Evolutionary conservation across 2,329 filamentous ascomycete species (phyloP), one percentile per base, ranked within the genome.

Genomic region (Didymellaceae sp.): DNA sequence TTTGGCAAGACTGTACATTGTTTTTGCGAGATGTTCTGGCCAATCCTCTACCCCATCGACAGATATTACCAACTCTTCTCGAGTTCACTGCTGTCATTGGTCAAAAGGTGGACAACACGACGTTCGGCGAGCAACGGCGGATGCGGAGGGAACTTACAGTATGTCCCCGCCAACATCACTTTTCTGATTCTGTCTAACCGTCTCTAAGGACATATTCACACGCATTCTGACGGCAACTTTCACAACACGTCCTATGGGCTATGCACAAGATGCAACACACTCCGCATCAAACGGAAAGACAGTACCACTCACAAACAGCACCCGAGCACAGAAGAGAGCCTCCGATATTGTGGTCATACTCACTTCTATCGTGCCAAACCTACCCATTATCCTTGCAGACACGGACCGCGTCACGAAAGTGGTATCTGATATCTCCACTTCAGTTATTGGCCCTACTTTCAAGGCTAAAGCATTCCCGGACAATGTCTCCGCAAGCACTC

Each of bases 61-160:
- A 97, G 67, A 93, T 92, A 6, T 75, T 99, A 30, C 90, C 94
- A 6, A 86, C 87, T 42, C 77, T 99, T 34, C 78, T 99, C 10
- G 90, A 96, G 62, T 97, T 97, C 66, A 89, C 91, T 0, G 89
- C 90, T 1, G 89, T 96, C 30, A 77, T 99, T 28, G 93, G 94
- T 1, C 89, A 94, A 69, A 99, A 99, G 77, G 89, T 97, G 40
- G 92, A 97, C 71, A 97, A 99, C 63, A 99, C 93, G 10, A 97
- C 92, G 63, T 97, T 97, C 74, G 93, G 93, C 25, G 93, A 97
- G 75, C 90, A 97, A 74, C 83, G 86, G 42, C 91, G 88, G 72
- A 96, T 97, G 91, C 85, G 92, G 54, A 85, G 89, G 68, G 93
- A 97, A 53, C 78, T 97, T 14, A 90, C 90, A 18, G 90, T 93